Evolutionary conservation across 2,329 filamentous ascomycete species (phyloP), one percentile per base, ranked within the genome.

Genomic region (Stemphylium beticola): DNA sequence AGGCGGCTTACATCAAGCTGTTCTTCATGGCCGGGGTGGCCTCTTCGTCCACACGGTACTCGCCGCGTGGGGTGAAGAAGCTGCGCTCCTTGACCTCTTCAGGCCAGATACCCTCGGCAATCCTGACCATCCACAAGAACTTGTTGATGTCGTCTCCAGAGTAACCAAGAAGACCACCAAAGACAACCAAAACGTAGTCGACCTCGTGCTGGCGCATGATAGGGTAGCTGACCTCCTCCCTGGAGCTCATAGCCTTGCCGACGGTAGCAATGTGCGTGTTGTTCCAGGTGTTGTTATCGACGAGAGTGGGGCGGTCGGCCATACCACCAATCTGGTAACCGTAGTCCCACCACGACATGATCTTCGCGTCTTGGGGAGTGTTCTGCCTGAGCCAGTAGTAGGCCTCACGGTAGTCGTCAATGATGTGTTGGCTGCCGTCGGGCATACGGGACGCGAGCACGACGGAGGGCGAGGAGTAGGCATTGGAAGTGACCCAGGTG

Each of bases 301-400:
- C 95, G 31, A 99, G 83, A 1, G 95, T 99, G 31, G 95, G 95
- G 49, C 95, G 87, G 76, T 99, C 95, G 44, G 95, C 95, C 95
- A 99, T 99, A 65, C 95, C 95, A 80, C 95, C 95, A 77, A 99
- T 99, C 80, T 99, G 95, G 81, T 99, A 99, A 63, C 95, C 95
- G 72, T 99, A 99, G 76, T 99, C 95, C 95, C 95, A 99, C 95
- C 95, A 99, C 1, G 93, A 95, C 93, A 98, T 98, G 74, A 99
- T 90, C 84, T 98, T 99, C 73, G 96, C 93, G 68, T 97, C 91
- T 64, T 93, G 85, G 57, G 89, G 84, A 9, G 96, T 99, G 82
- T 99, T 99, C 78, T 99, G 95, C 61, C 95, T 90, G 44, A 99
- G 87, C 95, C 95, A 99, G 80, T 99, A 96, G 80, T 99, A 99